Evolutionary conservation across 1,284 basidiomycete genomes (phyloP).

Genomic region (Pseudozyma sp.): DNA sequence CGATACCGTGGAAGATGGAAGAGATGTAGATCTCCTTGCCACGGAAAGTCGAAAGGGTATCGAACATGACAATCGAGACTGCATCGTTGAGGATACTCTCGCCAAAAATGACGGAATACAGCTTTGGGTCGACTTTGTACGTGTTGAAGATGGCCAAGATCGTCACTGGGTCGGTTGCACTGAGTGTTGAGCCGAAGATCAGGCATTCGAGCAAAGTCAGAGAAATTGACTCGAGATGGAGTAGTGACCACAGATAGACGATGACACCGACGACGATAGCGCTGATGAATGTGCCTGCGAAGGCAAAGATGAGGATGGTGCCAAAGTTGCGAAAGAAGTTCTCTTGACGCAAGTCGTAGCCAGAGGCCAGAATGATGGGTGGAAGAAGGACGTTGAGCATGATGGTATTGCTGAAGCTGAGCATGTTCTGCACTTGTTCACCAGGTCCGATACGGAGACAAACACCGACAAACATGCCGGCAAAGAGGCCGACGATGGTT

Average conservation of each 20-base stretch:
- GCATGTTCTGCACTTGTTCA: slow-evolving; percentile 94
- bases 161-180: slow-evolving; percentile 97
- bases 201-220: slow-evolving; percentile 79
- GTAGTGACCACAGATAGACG: slow-evolving; percentile 92
- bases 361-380: slow-evolving; percentile 97
- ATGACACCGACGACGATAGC: slow-evolving; percentile 95
- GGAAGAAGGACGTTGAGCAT: slow-evolving; percentile 98
- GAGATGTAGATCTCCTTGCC: slow-evolving; percentile 86
- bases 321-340: slow-evolving; percentile 85
- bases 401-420: slow-evolving; percentile 95
- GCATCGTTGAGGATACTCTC: slow-evolving; percentile 98
- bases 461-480: slow-evolving; percentile 92
- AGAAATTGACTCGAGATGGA: slow-evolving; percentile 74
- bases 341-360: slow-evolving; percentile 96
- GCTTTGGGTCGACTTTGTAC: slow-evolving; percentile 97
- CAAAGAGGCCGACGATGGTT: slow-evolving; percentile 93
- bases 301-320: slow-evolving; percentile 90
- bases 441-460: slow-evolving; percentile 90
- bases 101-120: slow-evolving; percentile 98
- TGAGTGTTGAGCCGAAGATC: slow-evolving; percentile 94
- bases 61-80: slow-evolving; percentile 99
- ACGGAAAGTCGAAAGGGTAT: slow-evolving; percentile 92
- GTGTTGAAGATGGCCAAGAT: slow-evolving; percentile 99
- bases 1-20: slow-evolving; percentile 92
- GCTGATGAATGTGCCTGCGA: slow-evolving; percentile 95